A percentile compares a stretch with the other conserved stretches of the same genome.
phyloP scores from a whole-genome alignment of 768 basidiomycete species.

The Trametopsis cervina region DNA sequence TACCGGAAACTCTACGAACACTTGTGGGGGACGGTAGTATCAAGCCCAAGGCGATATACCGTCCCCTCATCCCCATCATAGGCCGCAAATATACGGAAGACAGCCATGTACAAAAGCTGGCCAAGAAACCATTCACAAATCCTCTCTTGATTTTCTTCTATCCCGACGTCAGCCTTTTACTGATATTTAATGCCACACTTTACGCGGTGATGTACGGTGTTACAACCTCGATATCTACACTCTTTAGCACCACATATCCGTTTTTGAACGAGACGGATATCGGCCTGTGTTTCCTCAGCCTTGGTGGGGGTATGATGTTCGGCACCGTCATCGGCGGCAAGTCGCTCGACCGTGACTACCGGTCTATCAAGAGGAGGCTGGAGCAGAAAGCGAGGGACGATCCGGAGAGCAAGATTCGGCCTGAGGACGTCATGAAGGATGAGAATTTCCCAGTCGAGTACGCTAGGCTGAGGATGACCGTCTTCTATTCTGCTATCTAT shows the following conservation, averaged over 20 bases:
- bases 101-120: slow-evolving; percentile 14
- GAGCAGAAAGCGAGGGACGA: slow-evolving; percentile 14
- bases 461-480: slow-evolving; percentile 45
- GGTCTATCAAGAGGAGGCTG: slow-evolving; percentile 26
- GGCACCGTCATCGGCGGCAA: slow-evolving; percentile 55
- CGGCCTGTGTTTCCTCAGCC: slow-evolving; percentile 72
- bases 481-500: slow-evolving; percentile 34
- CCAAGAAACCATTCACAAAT: slow-evolving; percentile 37
- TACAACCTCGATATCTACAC: slow-evolving; percentile 52
- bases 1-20: slow-evolving; percentile 43
- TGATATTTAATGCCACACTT: slow-evolving; percentile 43
- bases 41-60: slow-evolving; percentile 23
- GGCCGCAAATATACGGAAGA: slow-evolving; percentile 11
- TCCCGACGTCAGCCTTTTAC: slow-evolving; percentile 49
- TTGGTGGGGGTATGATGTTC: slow-evolving; percentile 64
- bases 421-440: slow-evolving; percentile 22
- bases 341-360: slow-evolving; percentile 63
- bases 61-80: slow-evolving; percentile 27
- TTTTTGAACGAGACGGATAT: slow-evolving; percentile 54
- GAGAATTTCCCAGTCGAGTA: slow-evolving; percentile 53
- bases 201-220: slow-evolving; percentile 57
- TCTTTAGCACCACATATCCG: slow-evolving; percentile 53
- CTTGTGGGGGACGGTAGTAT: slow-evolving; percentile 38
- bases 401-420: slow-evolving; percentile 15
- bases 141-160: slow-evolving; percentile 50